phyloP scores from a whole-genome alignment of 1,284 basidiomycete species.

The Ganoderma meredithae region DNA sequence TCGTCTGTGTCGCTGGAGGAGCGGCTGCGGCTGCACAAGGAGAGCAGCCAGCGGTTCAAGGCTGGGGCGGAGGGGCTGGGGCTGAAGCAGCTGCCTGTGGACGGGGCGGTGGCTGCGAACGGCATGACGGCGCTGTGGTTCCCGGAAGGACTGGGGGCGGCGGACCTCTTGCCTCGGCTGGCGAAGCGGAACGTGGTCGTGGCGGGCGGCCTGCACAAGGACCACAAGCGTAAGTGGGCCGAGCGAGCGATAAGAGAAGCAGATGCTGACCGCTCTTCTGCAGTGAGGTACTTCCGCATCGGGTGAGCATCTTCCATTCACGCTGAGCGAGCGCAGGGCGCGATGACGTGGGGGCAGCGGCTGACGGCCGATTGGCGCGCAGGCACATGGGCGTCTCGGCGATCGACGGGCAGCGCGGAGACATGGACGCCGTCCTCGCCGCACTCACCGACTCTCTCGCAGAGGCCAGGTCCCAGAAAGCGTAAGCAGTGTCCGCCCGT shows the following conservation, averaged over 20 bases:
- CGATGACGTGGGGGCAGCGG: neutral
- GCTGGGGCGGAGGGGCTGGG: constrained; percentile 75
- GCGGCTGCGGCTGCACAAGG: constrained; percentile 82
- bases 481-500: constrained; percentile 35
- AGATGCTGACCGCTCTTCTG: constrained; percentile 14
- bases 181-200: constrained; percentile 79
- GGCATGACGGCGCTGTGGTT: constrained; percentile 93
- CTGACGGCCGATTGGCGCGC: constrained; percentile 9
- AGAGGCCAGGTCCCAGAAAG: constrained; percentile 55
- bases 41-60: constrained; percentile 80
- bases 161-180: constrained; percentile 80
- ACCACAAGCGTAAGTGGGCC: constrained; percentile 78
- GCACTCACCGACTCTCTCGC: constrained; percentile 68
- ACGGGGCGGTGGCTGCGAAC: constrained; percentile 78
- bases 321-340: neutral
- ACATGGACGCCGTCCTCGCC: constrained; percentile 79
- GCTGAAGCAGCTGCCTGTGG: constrained; percentile 74
- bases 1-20: constrained; percentile 73
- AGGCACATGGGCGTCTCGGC: constrained; percentile 94
- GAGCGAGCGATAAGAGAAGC: neutral
- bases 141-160: constrained; percentile 77
- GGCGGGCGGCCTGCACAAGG: constrained; percentile 90
- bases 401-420: constrained; percentile 71
- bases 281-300: constrained; percentile 84
- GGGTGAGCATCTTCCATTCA: constrained; percentile 53